phyloP scores from a whole-genome alignment of 78 protist genomes.

The Chrysochromulina parva region DNA sequence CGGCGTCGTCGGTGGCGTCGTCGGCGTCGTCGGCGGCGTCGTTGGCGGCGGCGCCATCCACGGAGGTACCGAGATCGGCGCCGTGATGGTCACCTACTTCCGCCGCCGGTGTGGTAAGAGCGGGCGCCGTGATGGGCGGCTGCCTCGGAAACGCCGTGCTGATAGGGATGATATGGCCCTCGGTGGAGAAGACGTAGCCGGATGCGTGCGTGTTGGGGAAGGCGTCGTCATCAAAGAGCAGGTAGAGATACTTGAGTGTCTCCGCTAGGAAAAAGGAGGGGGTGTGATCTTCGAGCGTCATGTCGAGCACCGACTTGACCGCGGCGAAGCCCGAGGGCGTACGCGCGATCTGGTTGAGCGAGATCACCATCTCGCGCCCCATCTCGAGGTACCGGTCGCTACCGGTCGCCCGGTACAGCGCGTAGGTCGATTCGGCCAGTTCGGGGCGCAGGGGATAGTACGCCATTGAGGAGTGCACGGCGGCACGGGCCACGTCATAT shows the following conservation, averaged over 20 bases:
- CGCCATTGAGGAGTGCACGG: too few relatives aligned
- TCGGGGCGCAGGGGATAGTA: slow-evolving; percentile 89
- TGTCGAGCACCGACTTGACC: neutral
- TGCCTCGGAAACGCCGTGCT: neutral
- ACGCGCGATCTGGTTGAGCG: slow-evolving; percentile 15
- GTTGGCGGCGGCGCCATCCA: too few relatives aligned
- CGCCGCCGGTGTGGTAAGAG: too few relatives aligned
- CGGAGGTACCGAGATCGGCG: too few relatives aligned
- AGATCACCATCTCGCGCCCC: slow-evolving; percentile 37
- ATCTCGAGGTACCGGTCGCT: slow-evolving; percentile 33
- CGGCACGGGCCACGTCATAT: slow-evolving; percentile 22
- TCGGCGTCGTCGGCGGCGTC: too few relatives aligned
- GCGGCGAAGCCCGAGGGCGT: slow-evolving; percentile 31
- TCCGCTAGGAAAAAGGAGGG: slow-evolving; percentile 67
- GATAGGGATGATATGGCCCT: slow-evolving; percentile 22
- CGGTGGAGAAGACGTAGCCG: slow-evolving; percentile 34
- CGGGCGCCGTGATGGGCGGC: too few relatives aligned
- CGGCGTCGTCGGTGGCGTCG: too few relatives aligned
- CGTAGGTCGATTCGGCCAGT: slow-evolving; percentile 77
- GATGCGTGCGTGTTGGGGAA: slow-evolving; percentile 43
- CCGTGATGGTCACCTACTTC: too few relatives aligned
- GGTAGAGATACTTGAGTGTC: slow-evolving; percentile 84
- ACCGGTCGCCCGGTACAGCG: slow-evolving; percentile 64
- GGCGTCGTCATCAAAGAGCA: slow-evolving; percentile 65
- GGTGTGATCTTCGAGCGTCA: slow-evolving; percentile 36